phyloP scores from a whole-genome alignment of 2,329 filamentous ascomycete species.

The Apiospora arundinis region DNA sequence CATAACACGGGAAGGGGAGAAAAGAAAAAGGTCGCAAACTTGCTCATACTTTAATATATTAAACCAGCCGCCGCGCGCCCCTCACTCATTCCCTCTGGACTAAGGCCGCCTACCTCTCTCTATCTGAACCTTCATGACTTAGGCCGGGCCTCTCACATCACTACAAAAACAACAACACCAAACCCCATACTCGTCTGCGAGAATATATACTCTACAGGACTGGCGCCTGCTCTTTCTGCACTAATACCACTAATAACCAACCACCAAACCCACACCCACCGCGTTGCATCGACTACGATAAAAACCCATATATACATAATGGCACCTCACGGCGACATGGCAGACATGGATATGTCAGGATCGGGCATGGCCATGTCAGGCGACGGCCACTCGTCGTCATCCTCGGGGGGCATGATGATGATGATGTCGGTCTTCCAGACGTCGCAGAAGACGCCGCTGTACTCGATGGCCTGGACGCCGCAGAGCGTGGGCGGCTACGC shows the following conservation, averaged over 20 bases:
- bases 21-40: not conserved
- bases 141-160: conserved; percentile 6
- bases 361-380: conserved; percentile 35
- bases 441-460: conserved; percentile 55
- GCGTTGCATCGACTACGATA: not conserved
- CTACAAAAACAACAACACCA: not conserved
- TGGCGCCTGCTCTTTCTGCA: not conserved
- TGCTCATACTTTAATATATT: conserved; percentile 15
- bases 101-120: not conserved
- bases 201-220: not conserved
- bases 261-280: not conserved
- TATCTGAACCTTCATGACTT: not conserved
- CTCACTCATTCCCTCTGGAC: not conserved
- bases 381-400: conserved; percentile 2
- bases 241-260: not conserved
- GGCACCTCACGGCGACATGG: conserved; percentile 20
- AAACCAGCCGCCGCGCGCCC: not conserved
- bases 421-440: conserved; percentile 67
- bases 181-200: not conserved
- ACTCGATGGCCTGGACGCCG: conserved; percentile 76
- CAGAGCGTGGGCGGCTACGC: conserved; percentile 74
- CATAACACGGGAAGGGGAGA: not conserved
- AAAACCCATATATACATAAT: not conserved
- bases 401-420: conserved; percentile 32
- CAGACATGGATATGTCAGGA: conserved; percentile 14